Evolutionary conservation across 2,329 filamentous ascomycete genomes (phyloP).

Genomic region (Geoglossum cookeanum): DNA sequence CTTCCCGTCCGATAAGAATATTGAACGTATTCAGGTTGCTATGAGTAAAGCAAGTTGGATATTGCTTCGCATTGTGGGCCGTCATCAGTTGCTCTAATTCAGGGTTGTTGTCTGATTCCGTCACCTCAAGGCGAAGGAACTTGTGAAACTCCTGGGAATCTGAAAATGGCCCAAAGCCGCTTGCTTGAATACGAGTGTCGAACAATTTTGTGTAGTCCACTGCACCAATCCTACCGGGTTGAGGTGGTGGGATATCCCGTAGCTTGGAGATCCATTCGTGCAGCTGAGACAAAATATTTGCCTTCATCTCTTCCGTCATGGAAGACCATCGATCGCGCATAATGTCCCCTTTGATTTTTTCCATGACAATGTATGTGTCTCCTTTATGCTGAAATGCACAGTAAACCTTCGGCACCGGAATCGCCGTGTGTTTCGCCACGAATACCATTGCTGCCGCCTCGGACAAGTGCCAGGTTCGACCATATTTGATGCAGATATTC

Average conservation of each 20-base stretch:
- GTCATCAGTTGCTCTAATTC: conserved; percentile 18
- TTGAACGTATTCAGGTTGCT: conserved; percentile 26
- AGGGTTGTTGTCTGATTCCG: conserved; percentile 13
- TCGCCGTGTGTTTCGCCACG: conserved; percentile 19
- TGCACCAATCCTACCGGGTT: not conserved
- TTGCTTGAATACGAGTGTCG: conserved; percentile 12
- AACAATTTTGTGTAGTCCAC: conserved; percentile 8
- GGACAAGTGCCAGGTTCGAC: conserved; percentile 13
- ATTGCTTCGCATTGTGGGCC: conserved; percentile 20
- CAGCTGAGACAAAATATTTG: conserved; percentile 20
- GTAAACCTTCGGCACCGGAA: conserved; percentile 21
- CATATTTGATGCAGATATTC: conserved; percentile 19
- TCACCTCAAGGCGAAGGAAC: conserved; percentile 14
- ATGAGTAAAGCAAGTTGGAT: conserved; percentile 27
- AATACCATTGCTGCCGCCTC: conserved; percentile 21
- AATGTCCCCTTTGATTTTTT: conserved; percentile 21
- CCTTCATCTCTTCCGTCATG: conserved; percentile 16
- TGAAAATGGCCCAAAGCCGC: conserved; percentile 18
- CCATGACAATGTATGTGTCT: conserved; percentile 22
- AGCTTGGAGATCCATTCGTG: conserved; percentile 10
- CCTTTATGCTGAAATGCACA: conserved; percentile 18
- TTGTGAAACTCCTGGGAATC: conserved; percentile 18
- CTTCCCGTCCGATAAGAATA: conserved; percentile 22
- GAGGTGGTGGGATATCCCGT: not conserved
- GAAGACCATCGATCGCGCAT: conserved; percentile 16